Evolutionary conservation across 768 basidiomycete species (phyloP), one percentile per base, ranked within the genome.

Genomic region (Mycena metata): DNA sequence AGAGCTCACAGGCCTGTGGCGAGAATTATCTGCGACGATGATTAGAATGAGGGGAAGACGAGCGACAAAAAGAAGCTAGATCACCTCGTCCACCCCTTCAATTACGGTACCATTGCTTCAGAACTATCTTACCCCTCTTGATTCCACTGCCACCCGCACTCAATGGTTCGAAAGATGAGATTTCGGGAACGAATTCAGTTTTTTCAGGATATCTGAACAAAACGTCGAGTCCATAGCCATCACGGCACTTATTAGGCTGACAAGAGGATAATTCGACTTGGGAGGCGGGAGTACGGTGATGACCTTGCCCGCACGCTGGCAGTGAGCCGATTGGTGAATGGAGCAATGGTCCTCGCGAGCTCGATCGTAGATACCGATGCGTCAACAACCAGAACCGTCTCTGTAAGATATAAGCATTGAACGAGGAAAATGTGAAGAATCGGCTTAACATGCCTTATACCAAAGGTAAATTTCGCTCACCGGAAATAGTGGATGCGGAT

Each of bases 101-200:
- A 81, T 33, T 12, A 74, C 47, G 0, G 71, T 69, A n/a, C 79
- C 79, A 63, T 81, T 76, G 13, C 66, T 61, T 13, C n/a, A 79
- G 69, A 39, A 59, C 64, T 42, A 81, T 72, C 35, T 66, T 66
- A 0, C 76, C 77, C 10, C 69, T 65, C 7, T 59, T 63, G 21
- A 80, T 76, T 15, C 70, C 70, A 3, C 24, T 15, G 24, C 57
- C 36, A 15, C 66, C 47, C 0, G 47, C 56, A 3, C 36, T 21
- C 10, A 76, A 69, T 8, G 74, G 70, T 19, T 71, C 60, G 60
- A 81, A 79, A 1, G 57, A 47, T 7, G 63, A 50, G 60, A 81
- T 77, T 60, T 79, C 75, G 5, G 73, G 73, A 23, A 80, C 66
- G 49, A 75, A 69, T 67, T 77, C 78, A 16, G 76, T 66, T 26